phyloP scores from a whole-genome alignment of 768 basidiomycete genomes.

The Trametes cinnabarina region DNA sequence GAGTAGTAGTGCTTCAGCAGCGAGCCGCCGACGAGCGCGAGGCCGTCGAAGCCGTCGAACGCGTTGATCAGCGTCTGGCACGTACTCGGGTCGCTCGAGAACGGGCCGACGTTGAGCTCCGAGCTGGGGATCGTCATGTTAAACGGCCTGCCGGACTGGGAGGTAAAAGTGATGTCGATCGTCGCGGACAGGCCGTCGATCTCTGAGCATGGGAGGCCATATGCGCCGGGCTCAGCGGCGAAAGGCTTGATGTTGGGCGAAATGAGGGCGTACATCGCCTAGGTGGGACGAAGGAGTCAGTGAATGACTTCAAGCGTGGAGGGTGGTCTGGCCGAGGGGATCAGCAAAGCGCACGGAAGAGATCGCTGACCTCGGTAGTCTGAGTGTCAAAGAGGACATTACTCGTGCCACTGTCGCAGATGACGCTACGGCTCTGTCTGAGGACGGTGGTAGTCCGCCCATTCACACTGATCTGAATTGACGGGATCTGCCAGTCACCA shows the following conservation, averaged over 20 bases:
- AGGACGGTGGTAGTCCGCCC: slow-evolving; percentile 47
- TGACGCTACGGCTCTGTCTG: slow-evolving; percentile 41
- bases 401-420: slow-evolving; percentile 59
- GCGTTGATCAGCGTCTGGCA: slow-evolving; percentile 63
- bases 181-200: slow-evolving; percentile 47
- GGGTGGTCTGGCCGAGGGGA: too few relatives aligned
- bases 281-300: too few relatives aligned
- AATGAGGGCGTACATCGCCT: slow-evolving; percentile 58
- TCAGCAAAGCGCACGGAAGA: neutral
- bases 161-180: slow-evolving; percentile 55
- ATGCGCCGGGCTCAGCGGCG: slow-evolving; percentile 49
- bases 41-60: slow-evolving; percentile 51
- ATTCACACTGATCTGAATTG: slow-evolving; percentile 49
- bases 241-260: slow-evolving; percentile 56
- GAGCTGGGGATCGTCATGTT: slow-evolving; percentile 56
- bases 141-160: slow-evolving; percentile 46
- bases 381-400: slow-evolving; percentile 50
- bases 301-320: too few relatives aligned
- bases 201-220: slow-evolving; percentile 45
- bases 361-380: slow-evolving; percentile 47
- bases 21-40: slow-evolving; percentile 51
- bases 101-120: slow-evolving; percentile 58
- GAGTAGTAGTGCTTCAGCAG: slow-evolving; percentile 60
- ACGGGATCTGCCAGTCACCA: slow-evolving; percentile 45
- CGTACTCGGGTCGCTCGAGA: slow-evolving; percentile 44